Conservation (phyloP, 768 basidiomycete genomes). For the Collybiopsis luxurians region DNA sequence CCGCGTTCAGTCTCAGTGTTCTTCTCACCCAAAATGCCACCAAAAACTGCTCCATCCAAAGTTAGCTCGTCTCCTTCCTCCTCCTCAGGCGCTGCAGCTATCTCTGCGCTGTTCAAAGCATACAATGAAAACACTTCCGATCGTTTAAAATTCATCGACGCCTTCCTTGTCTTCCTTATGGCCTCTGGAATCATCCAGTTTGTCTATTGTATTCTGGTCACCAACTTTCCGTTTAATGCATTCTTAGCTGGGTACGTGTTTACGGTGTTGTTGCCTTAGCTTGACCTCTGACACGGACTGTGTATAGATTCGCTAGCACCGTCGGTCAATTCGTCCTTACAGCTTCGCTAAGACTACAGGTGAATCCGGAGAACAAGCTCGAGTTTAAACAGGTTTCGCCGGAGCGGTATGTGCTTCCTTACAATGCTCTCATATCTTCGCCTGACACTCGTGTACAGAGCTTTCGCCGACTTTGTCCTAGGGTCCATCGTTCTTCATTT, state of each 20-base stretch:
- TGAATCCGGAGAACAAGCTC: slow-evolving; percentile 78
- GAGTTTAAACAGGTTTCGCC: slow-evolving; percentile 92
- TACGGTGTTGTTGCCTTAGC: background rate
- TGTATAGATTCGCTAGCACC: slow-evolving; percentile 78
- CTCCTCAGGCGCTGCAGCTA: slow-evolving; percentile 27
- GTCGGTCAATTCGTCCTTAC: slow-evolving; percentile 97
- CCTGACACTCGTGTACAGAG: too few species aligned
- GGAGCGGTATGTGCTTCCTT: slow-evolving; percentile 64
- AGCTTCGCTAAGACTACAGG: slow-evolving; percentile 88
- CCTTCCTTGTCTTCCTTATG: slow-evolving; percentile 89
- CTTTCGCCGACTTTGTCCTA: slow-evolving; percentile 94
- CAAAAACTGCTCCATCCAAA: slow-evolving; percentile 5
- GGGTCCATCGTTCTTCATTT: slow-evolving; percentile 97
- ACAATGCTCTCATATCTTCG: background rate
- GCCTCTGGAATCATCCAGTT: slow-evolving; percentile 90
- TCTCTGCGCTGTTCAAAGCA: slow-evolving; percentile 66
- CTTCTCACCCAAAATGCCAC: background rate
- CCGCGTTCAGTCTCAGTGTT: too few species aligned
- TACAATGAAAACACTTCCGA: slow-evolving; percentile 77
- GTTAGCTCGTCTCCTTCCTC: slow-evolving; percentile 35
- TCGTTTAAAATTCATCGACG: slow-evolving; percentile 91
- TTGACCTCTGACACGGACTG: background rate
- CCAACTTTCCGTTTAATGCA: slow-evolving; percentile 95
- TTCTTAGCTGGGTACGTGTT: slow-evolving; percentile 87
- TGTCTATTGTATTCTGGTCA: slow-evolving; percentile 85